Evolutionary conservation across 352 stramenopile species (phyloP), one percentile per base, ranked within the genome.

Genomic region (Globisporangium carolinianum): DNA sequence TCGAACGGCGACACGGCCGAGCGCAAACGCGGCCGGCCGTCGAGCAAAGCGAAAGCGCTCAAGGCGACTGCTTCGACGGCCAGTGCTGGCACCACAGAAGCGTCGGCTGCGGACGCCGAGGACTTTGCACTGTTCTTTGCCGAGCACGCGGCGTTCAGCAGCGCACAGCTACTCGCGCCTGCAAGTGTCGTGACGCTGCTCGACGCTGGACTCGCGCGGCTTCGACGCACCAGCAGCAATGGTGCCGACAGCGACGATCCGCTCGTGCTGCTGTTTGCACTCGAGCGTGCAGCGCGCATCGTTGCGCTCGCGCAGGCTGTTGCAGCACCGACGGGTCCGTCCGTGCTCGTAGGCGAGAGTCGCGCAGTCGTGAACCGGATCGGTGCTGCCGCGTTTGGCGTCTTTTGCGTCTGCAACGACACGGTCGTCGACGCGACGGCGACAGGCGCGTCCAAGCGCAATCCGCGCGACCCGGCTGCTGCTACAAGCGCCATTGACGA

Each of bases 331-430:
- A 2, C 42, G 42, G 12, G 4, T 6, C 42, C 42, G 47, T 56
- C 45, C 0, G 56, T 63, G 17, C 47, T 68, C 24, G 49, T 55
- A 6, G 57, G 55, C 14, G 56, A 68, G 37, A 58, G 47, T 24
- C 61, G 59, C 32, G 18, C 49, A 24, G 45, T 71, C 6, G 24
- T 68, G 10, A 57, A 71, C n/a, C 65, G 58, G 14, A 61, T 71
- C 18, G 65, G 51, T 8, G 36, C 61, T 14, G 53, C 60, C 37
- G 37, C 62, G 36, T 71, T 71, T 48, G 47, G 38, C 4, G 58
- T 71, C 32, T 67, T 63, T 37, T 46, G 54, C 17, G 42, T 41
- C 8, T 66, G 55, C 37, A 41, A 66, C 39, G 17, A 52, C 14
- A 18, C 32, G 35, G 47, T 17, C 10, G 36, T 17, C 32, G 5